A percentile compares a stretch with the other conserved stretches of the same genome.
These are phyloP conservation scores for Nigrospora sphaerica DNA, from an alignment of 2,329 filamentous ascomycete species.

Conservation along the genomic window DNA sequence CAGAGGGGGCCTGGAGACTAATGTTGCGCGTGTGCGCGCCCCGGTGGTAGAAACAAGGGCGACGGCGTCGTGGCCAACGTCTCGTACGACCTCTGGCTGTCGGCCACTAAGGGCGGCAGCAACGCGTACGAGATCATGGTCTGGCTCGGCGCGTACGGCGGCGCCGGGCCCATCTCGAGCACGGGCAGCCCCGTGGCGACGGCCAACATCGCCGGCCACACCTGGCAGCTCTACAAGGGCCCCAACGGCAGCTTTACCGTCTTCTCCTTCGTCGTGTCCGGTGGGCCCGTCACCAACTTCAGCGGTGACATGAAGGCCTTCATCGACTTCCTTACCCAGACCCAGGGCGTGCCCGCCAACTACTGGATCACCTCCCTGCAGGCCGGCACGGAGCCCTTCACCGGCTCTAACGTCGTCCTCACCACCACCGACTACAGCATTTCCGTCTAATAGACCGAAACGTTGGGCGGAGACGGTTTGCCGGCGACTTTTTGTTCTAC, in stretches of 20 bases:
- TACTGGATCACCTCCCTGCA: conserved; percentile 48
- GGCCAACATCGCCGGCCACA: conserved; percentile 39
- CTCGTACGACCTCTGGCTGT: conserved; percentile 53
- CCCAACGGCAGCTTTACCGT: conserved; percentile 48
- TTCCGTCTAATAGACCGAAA: not conserved
- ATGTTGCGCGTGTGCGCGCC: not conserved
- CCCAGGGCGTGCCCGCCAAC: conserved; percentile 36
- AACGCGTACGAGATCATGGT: conserved; percentile 51
- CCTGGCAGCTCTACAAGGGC: conserved; percentile 49
- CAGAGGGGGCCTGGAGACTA: not conserved
- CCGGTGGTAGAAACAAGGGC: conserved; percentile 37
- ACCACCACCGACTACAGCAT: conserved; percentile 4
- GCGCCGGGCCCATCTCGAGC: conserved; percentile 24
- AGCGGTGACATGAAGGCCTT: conserved; percentile 51
- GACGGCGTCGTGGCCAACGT: conserved; percentile 45
- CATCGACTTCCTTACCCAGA: conserved; percentile 44
- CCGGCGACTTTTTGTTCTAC: too few relatives aligned
- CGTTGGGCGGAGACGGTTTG: too few relatives aligned
- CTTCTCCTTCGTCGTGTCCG: conserved; percentile 36
- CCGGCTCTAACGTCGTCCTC: conserved; percentile 32
- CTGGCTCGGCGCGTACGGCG: conserved; percentile 19
- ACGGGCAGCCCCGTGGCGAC: conserved; percentile 45
- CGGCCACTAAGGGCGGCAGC: conserved; percentile 31
- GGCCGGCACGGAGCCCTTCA: conserved; percentile 51
- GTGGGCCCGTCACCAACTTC: conserved; percentile 40